Evolutionary conservation across 495 filamentous ascomycete species (phyloP).

Genomic region (Penicillium turbatum): DNA sequence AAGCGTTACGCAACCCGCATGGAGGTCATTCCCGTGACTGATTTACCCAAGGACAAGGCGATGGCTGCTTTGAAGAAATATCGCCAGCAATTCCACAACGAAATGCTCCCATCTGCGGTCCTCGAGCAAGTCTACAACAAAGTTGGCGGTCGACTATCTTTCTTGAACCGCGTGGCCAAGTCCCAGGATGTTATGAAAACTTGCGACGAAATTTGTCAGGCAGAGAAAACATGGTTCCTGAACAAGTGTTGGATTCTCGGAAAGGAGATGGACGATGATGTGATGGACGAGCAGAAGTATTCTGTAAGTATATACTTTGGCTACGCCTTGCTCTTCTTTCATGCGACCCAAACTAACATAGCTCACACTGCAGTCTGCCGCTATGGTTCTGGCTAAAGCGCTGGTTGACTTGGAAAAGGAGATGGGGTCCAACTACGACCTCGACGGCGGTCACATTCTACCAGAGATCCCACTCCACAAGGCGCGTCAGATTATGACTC

Average conservation of each 20-base stretch:
- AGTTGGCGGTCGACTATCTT: conserved; percentile 83
- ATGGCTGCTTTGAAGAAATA: conserved; percentile 71
- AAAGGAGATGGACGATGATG: conserved; percentile 92
- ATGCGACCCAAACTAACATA: conserved; percentile 1
- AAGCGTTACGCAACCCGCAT: conserved; percentile 88
- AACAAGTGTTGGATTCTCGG: conserved; percentile 96
- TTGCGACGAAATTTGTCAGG: conserved; percentile 71
- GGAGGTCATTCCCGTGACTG: conserved; percentile 78
- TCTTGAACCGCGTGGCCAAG: conserved; percentile 81
- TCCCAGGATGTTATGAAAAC: conserved; percentile 69
- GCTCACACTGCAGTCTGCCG: conserved; percentile 57
- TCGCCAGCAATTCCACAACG: conserved; percentile 62
- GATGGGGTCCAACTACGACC: conserved; percentile 59
- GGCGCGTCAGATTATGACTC: conserved; percentile 89
- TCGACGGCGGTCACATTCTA: conserved; percentile 66
- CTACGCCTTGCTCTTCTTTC: neutral
- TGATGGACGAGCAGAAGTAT: conserved; percentile 98
- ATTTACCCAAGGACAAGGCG: conserved; percentile 74
- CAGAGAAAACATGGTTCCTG: conserved; percentile 89
- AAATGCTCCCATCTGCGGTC: conserved; percentile 47
- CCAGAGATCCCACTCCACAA: conserved; percentile 79
- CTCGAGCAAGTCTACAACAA: conserved; percentile 76
- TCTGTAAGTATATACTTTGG: conserved; percentile 51
- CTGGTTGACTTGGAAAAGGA: conserved; percentile 77
- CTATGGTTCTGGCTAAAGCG: conserved; percentile 88